A percentile compares a stretch with the other conserved stretches of the same genome.
Evolutionary conservation across 1,284 basidiomycete genomes (phyloP).

Genomic region (Cryptococcus sp.): DNA sequence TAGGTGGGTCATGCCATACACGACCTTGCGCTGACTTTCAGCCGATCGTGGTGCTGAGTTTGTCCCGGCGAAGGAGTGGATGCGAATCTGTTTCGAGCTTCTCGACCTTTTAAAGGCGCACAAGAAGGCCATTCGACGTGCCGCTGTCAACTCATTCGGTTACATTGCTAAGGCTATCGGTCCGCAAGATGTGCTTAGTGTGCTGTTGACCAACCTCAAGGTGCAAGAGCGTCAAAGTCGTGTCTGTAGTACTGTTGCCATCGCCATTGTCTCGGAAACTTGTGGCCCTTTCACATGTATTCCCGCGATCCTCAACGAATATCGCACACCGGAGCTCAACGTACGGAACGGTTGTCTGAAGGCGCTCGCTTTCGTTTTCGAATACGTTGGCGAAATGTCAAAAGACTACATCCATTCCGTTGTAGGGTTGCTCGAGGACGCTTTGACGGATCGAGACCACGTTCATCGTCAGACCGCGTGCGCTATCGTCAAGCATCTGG

Average conservation of each 20-base stretch:
- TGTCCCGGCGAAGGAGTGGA: conserved; percentile 98
- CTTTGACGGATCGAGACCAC: conserved; percentile 94
- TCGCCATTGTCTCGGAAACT: conserved; percentile 93
- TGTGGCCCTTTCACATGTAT: conserved; percentile 99
- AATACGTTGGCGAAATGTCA: conserved; percentile 99
- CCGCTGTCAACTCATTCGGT: conserved; percentile 98
- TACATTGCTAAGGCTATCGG: conserved; percentile 99
- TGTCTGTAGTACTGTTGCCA: conserved; percentile 97
- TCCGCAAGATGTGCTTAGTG: conserved; percentile 96
- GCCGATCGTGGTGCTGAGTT: conserved; percentile 99
- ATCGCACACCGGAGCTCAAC: conserved; percentile 95
- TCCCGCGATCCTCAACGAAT: conserved; percentile 97
- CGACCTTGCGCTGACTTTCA: too few relatives aligned
- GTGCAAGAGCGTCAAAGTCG: conserved; percentile 99
- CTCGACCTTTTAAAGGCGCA: conserved; percentile 97
- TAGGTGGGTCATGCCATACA: conserved; percentile 46
- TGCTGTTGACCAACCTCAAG: conserved; percentile 92
- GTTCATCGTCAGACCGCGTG: conserved; percentile 98
- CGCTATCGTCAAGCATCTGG: conserved; percentile 98
- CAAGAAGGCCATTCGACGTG: conserved; percentile 98
- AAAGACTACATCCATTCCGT: conserved; percentile 98
- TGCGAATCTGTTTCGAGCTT: conserved; percentile 99
- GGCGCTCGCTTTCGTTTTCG: conserved; percentile 96
- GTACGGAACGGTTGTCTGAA: conserved; percentile 99
- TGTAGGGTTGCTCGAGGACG: conserved; percentile 96